These are phyloP conservation scores for Chloris gayana DNA, from an alignment of 176 grass and related monocot genomes.

Conservation along the genomic window DNA sequence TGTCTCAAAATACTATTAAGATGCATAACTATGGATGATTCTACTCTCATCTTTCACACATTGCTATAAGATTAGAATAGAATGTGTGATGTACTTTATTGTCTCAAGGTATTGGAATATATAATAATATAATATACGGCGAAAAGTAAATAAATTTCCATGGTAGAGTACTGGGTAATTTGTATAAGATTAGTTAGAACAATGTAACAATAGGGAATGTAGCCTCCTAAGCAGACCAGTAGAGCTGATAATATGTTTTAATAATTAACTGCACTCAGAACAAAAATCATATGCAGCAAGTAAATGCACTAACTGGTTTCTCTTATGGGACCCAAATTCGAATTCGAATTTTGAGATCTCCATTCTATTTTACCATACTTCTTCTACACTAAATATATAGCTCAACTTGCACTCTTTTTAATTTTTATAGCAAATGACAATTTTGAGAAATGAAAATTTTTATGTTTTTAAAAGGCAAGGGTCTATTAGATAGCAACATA, in stretches of 20 bases:
- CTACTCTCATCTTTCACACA: neutral
- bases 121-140: neutral
- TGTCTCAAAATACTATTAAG: neutral
- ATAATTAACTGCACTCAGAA: neutral
- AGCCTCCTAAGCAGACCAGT: slow-evolving; percentile 3
- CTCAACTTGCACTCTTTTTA: neutral
- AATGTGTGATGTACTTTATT: neutral
- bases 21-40: neutral
- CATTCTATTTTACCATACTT: neutral
- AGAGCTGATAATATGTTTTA: neutral
- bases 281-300: neutral
- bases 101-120: neutral
- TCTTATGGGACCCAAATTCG: neutral
- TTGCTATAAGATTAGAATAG: slow-evolving; percentile 4
- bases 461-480: neutral
- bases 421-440: neutral
- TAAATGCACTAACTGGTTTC: neutral
- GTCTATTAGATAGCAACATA: neutral
- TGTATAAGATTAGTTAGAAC: neutral
- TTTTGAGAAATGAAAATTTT: neutral
- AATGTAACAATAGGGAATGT: neutral
- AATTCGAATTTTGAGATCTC: neutral
- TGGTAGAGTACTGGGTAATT: neutral
- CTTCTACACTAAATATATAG: neutral
- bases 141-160: neutral